phyloP scores from a whole-genome alignment of 1,284 basidiomycete genomes.

The Marasmius fiardii region DNA sequence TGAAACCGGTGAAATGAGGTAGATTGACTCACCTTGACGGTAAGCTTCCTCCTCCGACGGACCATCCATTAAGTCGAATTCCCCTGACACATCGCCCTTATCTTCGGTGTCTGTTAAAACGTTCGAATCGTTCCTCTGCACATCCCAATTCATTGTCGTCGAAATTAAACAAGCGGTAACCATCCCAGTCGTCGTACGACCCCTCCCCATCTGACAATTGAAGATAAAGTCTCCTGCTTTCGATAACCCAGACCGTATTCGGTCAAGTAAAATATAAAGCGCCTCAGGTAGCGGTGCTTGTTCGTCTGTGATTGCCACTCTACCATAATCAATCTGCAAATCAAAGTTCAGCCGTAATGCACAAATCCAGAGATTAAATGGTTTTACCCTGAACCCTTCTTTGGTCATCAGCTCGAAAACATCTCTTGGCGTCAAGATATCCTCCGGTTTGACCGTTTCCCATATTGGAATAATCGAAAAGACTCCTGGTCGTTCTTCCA shows the following conservation, averaged over 20 bases:
- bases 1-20: neutral
- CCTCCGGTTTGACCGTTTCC: conserved; percentile 81
- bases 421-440: conserved; percentile 93
- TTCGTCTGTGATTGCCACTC: conserved; percentile 94
- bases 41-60: conserved; percentile 85
- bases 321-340: conserved; percentile 79
- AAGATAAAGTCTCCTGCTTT: conserved; percentile 78
- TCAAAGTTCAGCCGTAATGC: neutral
- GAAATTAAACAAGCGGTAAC: conserved; percentile 86
- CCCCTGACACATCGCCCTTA: conserved; percentile 36
- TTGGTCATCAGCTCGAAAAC: conserved; percentile 71
- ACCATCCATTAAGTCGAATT: conserved; percentile 71
- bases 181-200: conserved; percentile 93
- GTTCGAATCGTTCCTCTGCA: conserved; percentile 34
- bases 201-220: conserved; percentile 85
- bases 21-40: conserved; percentile 65
- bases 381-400: conserved; percentile 72
- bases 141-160: conserved; percentile 64
- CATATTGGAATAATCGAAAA: conserved; percentile 88
- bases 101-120: conserved; percentile 26
- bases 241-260: conserved; percentile 64
- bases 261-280: conserved; percentile 72
- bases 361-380: neutral
- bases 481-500: conserved; percentile 87
- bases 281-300: conserved; percentile 91